Percentiles rank a stretch among this genome's conserved stretches.
Conservation (phyloP, 306 rosid genomes). For the Dryas drummondii region DNA sequence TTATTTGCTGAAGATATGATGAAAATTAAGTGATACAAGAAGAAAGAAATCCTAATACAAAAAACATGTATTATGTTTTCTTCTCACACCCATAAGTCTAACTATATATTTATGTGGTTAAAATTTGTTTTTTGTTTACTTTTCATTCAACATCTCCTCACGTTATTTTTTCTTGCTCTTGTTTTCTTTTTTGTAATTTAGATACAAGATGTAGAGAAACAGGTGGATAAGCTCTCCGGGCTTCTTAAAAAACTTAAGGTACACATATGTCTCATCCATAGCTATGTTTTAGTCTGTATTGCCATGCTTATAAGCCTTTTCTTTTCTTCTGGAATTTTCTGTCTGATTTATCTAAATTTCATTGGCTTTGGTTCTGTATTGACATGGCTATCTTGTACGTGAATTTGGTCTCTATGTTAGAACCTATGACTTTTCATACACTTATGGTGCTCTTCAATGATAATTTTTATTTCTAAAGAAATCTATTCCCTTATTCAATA, state of each 20-base stretch:
- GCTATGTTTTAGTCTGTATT: conserved; percentile 7
- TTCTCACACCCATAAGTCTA: background rate
- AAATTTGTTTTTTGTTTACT: background rate
- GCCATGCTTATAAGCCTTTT: background rate
- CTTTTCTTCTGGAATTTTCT: background rate
- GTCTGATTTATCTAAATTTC: background rate
- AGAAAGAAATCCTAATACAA: background rate
- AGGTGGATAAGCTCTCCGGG: conserved; percentile 58
- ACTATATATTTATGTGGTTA: background rate
- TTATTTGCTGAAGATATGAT: background rate
- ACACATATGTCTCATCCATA: conserved; percentile 19
- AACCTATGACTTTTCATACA: background rate
- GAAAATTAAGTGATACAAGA: background rate
- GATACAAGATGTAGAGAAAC: conserved; percentile 74
- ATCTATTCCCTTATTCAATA: background rate
- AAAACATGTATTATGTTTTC: background rate
- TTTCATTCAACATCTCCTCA: background rate
- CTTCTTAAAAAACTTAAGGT: conserved; percentile 85
- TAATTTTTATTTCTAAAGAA: background rate
- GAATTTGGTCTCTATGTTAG: background rate
- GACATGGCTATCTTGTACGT: background rate
- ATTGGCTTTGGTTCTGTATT: conserved; percentile 7
- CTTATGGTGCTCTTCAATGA: background rate
- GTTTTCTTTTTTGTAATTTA: conserved; percentile 27
- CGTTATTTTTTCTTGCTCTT: background rate